Base-by-base conservation (phyloP, 2,329 filamentous ascomycete genomes). In the Ophiostoma australiae region DNA sequence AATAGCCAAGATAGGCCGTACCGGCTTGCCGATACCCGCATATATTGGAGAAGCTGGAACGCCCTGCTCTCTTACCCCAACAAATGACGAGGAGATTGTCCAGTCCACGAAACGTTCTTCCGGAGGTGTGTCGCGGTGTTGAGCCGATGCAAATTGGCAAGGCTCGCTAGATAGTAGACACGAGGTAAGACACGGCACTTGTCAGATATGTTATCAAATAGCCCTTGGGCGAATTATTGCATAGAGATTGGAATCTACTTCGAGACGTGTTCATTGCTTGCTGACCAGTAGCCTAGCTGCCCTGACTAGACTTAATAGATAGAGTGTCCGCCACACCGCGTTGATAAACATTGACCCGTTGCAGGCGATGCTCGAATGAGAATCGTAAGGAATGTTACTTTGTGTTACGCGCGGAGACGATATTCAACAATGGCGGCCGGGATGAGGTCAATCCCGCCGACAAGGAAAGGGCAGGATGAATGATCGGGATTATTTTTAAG, bases 21-120 rank as follows among this genome's bases (percentile, higher is more conserved):
- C 52, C 52, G 52, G 52, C 52, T 27, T 58, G 52, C 52, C 52
- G 52, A 58, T 27, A 58, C 52, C 52, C 52, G 52, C 52, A 58
- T 13, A 20, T 35, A 13, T 63, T 33, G 27, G 58, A n/a, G 58
- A 63, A 63, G 58, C 27, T 63, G 58, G 27, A 27, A 63, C 33
- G 17, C 27, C 27, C 58, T 4, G 23, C 27, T 27, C n/a, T 37
- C 8, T 15, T 61, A 63, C 58, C 58, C 58, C 58, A 63, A 61
- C 23, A 61, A 61, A 31, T 61, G 55, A 20, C 1, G 44, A 52
- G 44, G 15, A 44, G 15, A 44, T 44, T 44, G 41, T 15, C 11
- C 55, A 61, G 41, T 15, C 11, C 55, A 61, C 55, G 23, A 23
- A 63, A 63, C 58, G 58, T 63, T 63, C 27, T 33, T 63, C 58